Base-by-base conservation (phyloP, 2,329 filamentous ascomycete genomes). In the Penicillium capsulatum region DNA sequence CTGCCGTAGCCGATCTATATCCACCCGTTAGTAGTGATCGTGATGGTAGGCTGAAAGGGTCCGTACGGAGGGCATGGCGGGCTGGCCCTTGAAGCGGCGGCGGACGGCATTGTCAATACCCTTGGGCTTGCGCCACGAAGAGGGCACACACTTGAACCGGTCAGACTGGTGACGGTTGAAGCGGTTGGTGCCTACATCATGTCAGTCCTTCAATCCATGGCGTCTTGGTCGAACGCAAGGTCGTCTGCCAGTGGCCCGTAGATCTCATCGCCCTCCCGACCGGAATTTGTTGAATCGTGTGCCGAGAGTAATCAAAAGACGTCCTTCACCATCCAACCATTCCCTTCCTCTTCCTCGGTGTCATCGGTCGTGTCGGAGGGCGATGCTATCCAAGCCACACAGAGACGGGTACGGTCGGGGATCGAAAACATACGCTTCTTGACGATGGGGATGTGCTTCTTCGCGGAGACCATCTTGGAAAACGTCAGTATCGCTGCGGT, bases 41-140 rank as follows among this genome's bases (percentile, higher is more conserved):
- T 11, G 13, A 7, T n/a, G 13, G 11, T 7, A 28, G 11, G 9
- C 11, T 6, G 4, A 6, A 5, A 30, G 10, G 22, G 9, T 13
- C 81, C 87, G 70, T 90, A 96, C 91, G 80, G 89, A 94, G 75
- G 92, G 92, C 91, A 98, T 97, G 67, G 83, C 81, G 74, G 85
- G 84, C 76, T 86, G 87, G 68, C 92, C 88, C 76, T 87, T 89
- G 81, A 98, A 98, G 61, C 92, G 87, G 80, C 92, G 83, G 71
- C 92, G 86, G 70, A 98, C 91, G 67, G 86, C 79, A 80, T 90
- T 94, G 78, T 98, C 92, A 75, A 98, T 98, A 88, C 92, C 92
- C 87, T 98, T 98, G 61, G 92, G 92, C 82, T 97, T 98, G 77
- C 92, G 86, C 92, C 92, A 98, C 80, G 81, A 84, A 60, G 85